Evolutionary conservation across 2,329 filamentous ascomycete genomes (phyloP), one percentile per base, ranked within the genome.

Genomic region (Cercospora zeae-maydis): DNA sequence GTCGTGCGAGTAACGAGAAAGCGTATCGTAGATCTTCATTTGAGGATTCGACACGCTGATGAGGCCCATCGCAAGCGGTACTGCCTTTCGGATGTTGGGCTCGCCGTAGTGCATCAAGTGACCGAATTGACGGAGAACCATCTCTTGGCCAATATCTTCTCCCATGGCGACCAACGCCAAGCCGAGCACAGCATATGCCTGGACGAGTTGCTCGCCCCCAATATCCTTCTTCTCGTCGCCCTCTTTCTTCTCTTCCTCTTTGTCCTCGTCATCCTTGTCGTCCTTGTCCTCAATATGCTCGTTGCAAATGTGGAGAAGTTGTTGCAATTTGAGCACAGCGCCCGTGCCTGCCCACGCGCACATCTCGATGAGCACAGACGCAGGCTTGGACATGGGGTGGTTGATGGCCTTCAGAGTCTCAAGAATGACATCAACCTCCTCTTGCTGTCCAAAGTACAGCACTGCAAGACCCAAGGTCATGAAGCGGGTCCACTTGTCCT

Each of bases 81-180:
- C 95, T 19, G 93, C 93, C 75, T 95, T 95, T 66, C 95, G 90
- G 72, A 99, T 99, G 76, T 99, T 98, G 74, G 93, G 85, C 77
- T 97, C 93, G 67, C 96, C 95, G 73, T 99, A 99, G 80, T 99
- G 95, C 95, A 99, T 99, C 64, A 99, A 83, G 77, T 99, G 95
- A 55, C 93, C 95, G 72, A 99, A 98, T 74, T 97, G 95, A 63
- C 95, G 89, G 42, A 99, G 84, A 10, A 98, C 93, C 95, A 99
- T 99, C 75, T 99, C 95, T 76, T 99, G 95, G 4, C 96, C 96
- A 61, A 99, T 88, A 63, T 99, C 96, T 76, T 99, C 95, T 64
- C 95, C 95, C 95, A 99, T 99, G 14, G 93, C 89, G 62, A 99
- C 95, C 59, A 99, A 82, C 11, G 92, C 93, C 63, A 99, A 88